Evolutionary conservation across 305 asterid species (phyloP), one percentile per base, ranked within the genome.

Genomic region (Plantago coronopus): DNA sequence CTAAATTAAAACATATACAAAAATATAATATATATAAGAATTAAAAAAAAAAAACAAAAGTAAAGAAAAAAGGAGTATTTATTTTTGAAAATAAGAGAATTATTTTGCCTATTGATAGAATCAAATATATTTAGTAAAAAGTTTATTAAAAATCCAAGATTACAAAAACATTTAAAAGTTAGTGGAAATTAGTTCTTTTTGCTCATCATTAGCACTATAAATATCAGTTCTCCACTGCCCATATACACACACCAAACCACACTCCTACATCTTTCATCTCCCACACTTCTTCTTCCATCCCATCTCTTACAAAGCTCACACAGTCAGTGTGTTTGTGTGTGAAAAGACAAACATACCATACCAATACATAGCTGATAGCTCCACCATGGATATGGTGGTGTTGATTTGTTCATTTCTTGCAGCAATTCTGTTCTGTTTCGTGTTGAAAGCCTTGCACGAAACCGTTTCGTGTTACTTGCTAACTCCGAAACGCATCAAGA

Each of bases 401-500:
- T 37, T 68, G 51, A 22, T 71, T 34, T 64, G 67, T 11, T 19
- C 51, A 34, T 5, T 48, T 23, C 13, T 50, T 0, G 21, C 62
- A 44, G 43, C 54, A 15, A 10, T 63, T 21, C 47, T 53, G 11
- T 6, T 76, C 4, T 71, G 43, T 2, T 56, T 77, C 0, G 20
- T 71, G 7, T 0, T 72, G 49, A 84, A 76, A 78, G 49, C 76
- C 1, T 21, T 20, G 2, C 76, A 74, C 18, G 82, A 86, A 49
- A 79, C 80, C 8, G 0, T 88, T 7, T 67, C 74, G n/a, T 81
- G 77, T 72, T 91, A 91, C 82, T 83, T 66, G 72, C 8, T 84
- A 3, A 91, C 76, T 19, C 98, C 98, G 5, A 81, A 86, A 80
- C 93, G 96, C 64, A 88, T 91, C 76, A 69, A 42, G 71, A 76